Percentiles rank a stretch among this genome's conserved stretches.
phyloP scores from a whole-genome alignment of 225 moss, liverwort and hornwort species.

The Takakia lepidozioides region DNA sequence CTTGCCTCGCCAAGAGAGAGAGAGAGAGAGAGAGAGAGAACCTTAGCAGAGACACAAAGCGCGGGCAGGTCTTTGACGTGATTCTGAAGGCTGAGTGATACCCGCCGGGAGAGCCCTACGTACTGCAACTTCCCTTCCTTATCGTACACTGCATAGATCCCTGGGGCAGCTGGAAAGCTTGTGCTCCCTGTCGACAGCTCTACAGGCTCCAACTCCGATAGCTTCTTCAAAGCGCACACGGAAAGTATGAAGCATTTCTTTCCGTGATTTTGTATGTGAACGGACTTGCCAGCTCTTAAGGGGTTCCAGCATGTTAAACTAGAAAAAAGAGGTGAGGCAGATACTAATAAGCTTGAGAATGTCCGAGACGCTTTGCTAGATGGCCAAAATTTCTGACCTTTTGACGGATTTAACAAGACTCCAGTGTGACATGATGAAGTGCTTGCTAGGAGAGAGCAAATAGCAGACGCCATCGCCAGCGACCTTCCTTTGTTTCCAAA shows the following conservation, averaged over 20 bases:
- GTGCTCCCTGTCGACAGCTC: conserved; percentile 28
- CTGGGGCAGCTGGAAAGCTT: conserved; percentile 53
- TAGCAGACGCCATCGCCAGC: background rate
- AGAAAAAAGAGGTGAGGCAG: background rate
- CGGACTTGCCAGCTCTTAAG: background rate
- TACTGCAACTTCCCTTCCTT: conserved; percentile 79
- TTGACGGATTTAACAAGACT: background rate
- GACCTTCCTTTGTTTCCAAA: no score
- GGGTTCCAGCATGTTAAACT: background rate
- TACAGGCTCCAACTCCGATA: conserved; percentile 60
- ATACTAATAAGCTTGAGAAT: background rate
- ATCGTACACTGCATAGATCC: conserved; percentile 82
- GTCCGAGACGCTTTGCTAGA: background rate
- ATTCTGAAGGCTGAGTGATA: conserved; percentile 60
- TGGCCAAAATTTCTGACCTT: background rate
- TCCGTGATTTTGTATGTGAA: background rate
- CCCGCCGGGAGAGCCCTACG: conserved; percentile 73
- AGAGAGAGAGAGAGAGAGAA: conserved; percentile 4
- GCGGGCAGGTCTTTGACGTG: conserved; percentile 80
- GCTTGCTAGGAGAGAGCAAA: background rate
- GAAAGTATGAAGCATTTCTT: conserved; percentile 6
- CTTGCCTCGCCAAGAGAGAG: no score
- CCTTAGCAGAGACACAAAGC: conserved; percentile 81
- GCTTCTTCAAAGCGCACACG: conserved; percentile 46
- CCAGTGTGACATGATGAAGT: background rate